These are phyloP conservation scores for Salvia splendens DNA, from an alignment of 257 asterid genomes.

Conservation along the genomic window DNA sequence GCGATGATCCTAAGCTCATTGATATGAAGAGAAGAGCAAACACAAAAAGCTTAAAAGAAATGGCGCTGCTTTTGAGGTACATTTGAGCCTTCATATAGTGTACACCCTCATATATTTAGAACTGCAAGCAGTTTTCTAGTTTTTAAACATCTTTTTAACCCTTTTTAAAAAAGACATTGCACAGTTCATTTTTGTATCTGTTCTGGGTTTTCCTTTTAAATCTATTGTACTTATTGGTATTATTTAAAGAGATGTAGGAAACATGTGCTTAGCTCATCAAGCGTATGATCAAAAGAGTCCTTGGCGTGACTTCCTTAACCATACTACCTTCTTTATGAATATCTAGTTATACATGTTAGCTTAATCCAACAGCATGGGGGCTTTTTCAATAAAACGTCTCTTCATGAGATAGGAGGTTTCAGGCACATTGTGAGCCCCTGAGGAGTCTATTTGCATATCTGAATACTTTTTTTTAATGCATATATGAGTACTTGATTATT, in stretches of 20 bases:
- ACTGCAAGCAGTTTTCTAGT: conserved; percentile 11
- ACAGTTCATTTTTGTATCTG: conserved; percentile 19
- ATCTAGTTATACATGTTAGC: not conserved
- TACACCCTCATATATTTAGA: conserved; percentile 10
- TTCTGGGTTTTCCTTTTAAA: conserved; percentile 5
- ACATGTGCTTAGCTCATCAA: not conserved
- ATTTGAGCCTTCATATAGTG: not conserved
- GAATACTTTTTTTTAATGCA: not conserved
- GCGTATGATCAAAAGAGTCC: not conserved
- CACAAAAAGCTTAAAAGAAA: conserved; percentile 91
- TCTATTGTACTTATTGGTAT: not conserved
- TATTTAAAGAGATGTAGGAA: not conserved
- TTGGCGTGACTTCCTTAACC: not conserved
- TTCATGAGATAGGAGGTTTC: not conserved
- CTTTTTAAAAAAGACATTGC: not conserved
- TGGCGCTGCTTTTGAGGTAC: conserved; percentile 89
- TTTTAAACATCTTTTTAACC: not conserved
- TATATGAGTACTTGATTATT: not conserved
- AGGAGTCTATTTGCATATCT: not conserved
- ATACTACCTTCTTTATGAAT: not conserved
- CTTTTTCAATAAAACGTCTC: not conserved
- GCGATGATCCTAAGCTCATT: conserved; percentile 75
- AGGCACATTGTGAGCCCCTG: not conserved
- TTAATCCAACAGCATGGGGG: not conserved
- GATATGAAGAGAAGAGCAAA: conserved; percentile 90